These are phyloP conservation scores for cucumber (Cucumis sativus) DNA, from an alignment of 306 rosid species.

Conservation along the genomic window DNA sequence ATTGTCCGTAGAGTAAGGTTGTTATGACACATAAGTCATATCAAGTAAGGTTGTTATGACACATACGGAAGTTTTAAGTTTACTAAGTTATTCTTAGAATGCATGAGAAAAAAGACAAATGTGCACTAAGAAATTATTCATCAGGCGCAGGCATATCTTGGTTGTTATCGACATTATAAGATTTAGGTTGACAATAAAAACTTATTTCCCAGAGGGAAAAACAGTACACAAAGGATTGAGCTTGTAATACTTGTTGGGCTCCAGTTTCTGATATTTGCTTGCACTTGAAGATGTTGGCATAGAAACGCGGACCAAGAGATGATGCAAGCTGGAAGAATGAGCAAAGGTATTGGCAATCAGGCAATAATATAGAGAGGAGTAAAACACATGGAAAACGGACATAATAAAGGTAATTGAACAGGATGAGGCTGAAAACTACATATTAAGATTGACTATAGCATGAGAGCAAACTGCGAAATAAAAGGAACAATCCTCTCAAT, in stretches of 20 bases:
- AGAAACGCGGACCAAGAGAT: slow-evolving; percentile 94
- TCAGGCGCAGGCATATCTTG: background rate
- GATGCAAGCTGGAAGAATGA: slow-evolving; percentile 73
- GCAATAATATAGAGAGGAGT: background rate
- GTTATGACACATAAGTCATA: background rate
- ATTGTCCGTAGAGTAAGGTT: too few relatives aligned
- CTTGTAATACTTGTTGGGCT: slow-evolving; percentile 71
- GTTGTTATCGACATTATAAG: background rate
- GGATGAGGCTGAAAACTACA: background rate
- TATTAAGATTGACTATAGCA: background rate
- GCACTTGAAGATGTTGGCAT: slow-evolving; percentile 89
- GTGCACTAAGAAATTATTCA: background rate
- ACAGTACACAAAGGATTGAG: slow-evolving; percentile 3
- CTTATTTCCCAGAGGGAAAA: background rate
- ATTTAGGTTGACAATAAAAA: background rate
- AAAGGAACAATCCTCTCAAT: background rate
- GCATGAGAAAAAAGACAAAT: background rate
- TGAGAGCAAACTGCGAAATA: background rate
- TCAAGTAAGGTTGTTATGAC: background rate
- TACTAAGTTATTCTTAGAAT: background rate
- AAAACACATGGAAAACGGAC: background rate
- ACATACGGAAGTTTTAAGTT: background rate
- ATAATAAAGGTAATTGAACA: background rate
- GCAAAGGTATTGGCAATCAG: background rate
- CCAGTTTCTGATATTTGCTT: slow-evolving; percentile 99